Conservation (phyloP, 2,329 filamentous ascomycete genomes). For the Cercospora brassicicola region DNA sequence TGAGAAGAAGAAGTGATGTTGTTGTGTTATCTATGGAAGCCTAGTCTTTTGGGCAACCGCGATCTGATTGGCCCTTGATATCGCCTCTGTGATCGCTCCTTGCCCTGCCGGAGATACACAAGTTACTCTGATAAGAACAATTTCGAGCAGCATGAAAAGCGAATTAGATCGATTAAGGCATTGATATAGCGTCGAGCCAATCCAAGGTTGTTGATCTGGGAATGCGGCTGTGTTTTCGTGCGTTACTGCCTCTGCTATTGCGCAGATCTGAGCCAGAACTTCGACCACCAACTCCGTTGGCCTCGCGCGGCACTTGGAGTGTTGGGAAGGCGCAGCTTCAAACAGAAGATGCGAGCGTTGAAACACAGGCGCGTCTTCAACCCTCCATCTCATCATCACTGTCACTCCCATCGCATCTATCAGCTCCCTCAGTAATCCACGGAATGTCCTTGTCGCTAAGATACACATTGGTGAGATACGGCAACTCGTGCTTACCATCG, state of each 20-base stretch:
- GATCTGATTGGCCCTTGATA: not conserved
- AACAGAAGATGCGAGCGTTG: not conserved
- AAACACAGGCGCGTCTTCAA: no score
- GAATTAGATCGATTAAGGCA: no score
- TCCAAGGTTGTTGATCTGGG: no score
- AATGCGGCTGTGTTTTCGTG: not conserved
- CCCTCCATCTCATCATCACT: constrained; percentile 7
- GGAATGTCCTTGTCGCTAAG: constrained; percentile 2
- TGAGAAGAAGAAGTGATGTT: not conserved
- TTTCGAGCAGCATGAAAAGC: no score
- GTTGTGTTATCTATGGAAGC: not conserved
- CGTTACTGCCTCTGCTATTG: no score
- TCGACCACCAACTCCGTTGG: no score
- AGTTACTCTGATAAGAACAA: not conserved
- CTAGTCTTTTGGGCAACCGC: not conserved
- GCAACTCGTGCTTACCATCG: not conserved
- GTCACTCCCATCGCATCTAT: not conserved
- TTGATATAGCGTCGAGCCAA: no score
- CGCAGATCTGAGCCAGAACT: no score
- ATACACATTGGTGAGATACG: constrained; percentile 7
- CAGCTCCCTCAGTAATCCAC: not conserved
- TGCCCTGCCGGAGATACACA: not conserved
- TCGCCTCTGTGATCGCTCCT: not conserved
- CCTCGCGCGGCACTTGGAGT: no score
- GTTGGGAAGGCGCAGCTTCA: not conserved